Base-by-base conservation (phyloP, 192 early-diverging fungal species). In the Phycomyces nitens region DNA sequence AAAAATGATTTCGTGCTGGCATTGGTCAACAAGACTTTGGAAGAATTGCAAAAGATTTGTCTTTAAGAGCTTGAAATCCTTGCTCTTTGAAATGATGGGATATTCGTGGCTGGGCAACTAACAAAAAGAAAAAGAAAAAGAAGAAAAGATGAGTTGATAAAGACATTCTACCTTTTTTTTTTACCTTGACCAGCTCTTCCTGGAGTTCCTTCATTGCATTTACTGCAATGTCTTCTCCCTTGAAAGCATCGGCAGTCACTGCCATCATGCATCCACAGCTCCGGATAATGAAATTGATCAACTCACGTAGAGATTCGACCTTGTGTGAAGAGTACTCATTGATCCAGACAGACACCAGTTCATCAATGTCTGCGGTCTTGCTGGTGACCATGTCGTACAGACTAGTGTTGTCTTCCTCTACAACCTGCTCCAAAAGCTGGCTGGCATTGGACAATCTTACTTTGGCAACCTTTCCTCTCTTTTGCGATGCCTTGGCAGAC, bases 241-340 rank as follows among this genome's bases (percentile, higher is more conserved):
- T 71, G 23, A 88, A 60, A 0, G 69, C 72, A 4, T 70, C 69
- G 5, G 42, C 40, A 40, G 44, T 64, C 55, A 92, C 69, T 5
- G 66, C 62, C 12, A 74, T 70, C 11, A 69, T 61, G 70, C 86
- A 84, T 7, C 91, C 89, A 24, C 79, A 69, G 4, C 83, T 74
- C 80, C 81, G 74, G 58, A 88, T 78, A 29, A 89, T 64, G 60
- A 94, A 88, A 69, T 92, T 93, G 18, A 94, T 74, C 21, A 97
- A 65, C 27, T 89, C 84, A 56, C 77, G 71, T 60, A 93, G 53
- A 16, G 89, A 89, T 6, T 52, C 67, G 11, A 76, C 73, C 22
- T 80, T 60, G 18, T 84, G 73, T 8, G 75, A 72, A 39, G 79
- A 69, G 55, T 87, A 97, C 16, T 76, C 58, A 7, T 76, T 77